Conservation (phyloP, 108 stramenopile species). For the Cylindrotheca fusiformis region DNA sequence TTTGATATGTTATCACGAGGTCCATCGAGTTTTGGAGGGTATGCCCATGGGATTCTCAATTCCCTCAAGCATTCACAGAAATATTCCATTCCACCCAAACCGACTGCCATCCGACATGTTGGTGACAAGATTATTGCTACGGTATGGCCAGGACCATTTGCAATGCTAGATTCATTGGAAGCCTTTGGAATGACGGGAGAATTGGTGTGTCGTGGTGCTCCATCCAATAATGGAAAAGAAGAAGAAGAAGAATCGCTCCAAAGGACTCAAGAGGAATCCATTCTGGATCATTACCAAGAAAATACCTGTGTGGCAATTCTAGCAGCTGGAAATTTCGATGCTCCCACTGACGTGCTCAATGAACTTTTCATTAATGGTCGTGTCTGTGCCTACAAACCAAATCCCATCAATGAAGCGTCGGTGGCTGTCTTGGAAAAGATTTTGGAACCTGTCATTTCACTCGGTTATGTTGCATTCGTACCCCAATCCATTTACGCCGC, state of each 20-base stretch:
- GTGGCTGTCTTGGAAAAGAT: constrained; percentile 12
- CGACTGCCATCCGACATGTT: background rate
- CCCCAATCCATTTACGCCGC: background rate
- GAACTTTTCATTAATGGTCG: constrained; percentile 19
- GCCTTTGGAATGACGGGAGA: constrained; percentile 12
- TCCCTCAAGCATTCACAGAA: constrained; percentile 4
- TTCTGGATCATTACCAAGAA: no score
- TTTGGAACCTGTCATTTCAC: constrained; percentile 1
- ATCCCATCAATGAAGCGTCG: constrained; percentile 8
- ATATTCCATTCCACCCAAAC: background rate
- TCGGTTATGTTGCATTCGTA: constrained; percentile 3
- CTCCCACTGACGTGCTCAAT: constrained; percentile 9
- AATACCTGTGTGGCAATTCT: constrained; percentile 7
- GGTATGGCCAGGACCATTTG: background rate
- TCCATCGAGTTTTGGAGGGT: constrained; percentile 10
- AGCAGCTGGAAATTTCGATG: constrained; percentile 20
- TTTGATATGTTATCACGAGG: background rate
- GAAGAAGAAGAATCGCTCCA: no score
- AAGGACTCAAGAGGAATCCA: no score
- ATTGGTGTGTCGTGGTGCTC: constrained; percentile 3
- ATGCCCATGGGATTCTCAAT: constrained; percentile 16
- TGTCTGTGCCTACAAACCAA: constrained; percentile 17
- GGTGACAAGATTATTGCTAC: background rate
- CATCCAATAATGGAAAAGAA: no score
- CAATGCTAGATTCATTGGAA: constrained; percentile 8